Base-by-base conservation (phyloP, 2,329 filamentous ascomycete species). In the Samsoniella hepiali region DNA sequence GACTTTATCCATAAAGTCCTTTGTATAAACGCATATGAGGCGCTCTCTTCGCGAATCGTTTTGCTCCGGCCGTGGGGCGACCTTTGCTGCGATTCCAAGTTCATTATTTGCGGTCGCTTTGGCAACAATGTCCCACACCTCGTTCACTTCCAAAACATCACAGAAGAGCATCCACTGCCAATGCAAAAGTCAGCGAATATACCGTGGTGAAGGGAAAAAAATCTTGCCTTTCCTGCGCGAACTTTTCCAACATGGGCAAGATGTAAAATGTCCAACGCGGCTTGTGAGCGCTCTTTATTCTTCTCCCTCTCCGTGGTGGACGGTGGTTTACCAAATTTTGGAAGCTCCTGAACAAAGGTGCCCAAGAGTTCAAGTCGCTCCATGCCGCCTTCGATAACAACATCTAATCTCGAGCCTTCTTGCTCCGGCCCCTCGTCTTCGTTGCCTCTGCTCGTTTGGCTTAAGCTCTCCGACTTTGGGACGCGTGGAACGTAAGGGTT, bases 21-120 rank as follows among this genome's bases (percentile, higher is more conserved):
- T 78, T 5, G 91, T 96, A 73, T 96, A 96, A 8, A 96, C 79
- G 67, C 90, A 93, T 32, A 96, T 86, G 49, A 95, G 75, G 27
- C 86, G 81, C 27, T 77, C 75, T 50, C 75, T 79, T 31, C 75
- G 70, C 6, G 65, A 64, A 54, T 76, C 71, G n/a, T 77, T 75
- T 1, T 74, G 73, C 6, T 75, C 77, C 10, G 82, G 73, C 54
- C 79, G 77, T 1, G 89, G 85, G 1, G 88, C 74, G 13, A 93
- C 88, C 75, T 95, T 96, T 10, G 91, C 89, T 1, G 79, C 82
- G 45, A 86, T 83, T 0, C 92, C 92, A 2, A 96, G 82, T 67
- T 89, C 82, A 64, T 89, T 88, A 36, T 85, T 82, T 13, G 84
- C 83, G 0, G 90, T 90, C 2, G 85, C 90, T 58, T 81, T 81